Evolutionary conservation across 805 yeast species (phyloP).

Genomic region (Wickerhamiella dianesei): DNA sequence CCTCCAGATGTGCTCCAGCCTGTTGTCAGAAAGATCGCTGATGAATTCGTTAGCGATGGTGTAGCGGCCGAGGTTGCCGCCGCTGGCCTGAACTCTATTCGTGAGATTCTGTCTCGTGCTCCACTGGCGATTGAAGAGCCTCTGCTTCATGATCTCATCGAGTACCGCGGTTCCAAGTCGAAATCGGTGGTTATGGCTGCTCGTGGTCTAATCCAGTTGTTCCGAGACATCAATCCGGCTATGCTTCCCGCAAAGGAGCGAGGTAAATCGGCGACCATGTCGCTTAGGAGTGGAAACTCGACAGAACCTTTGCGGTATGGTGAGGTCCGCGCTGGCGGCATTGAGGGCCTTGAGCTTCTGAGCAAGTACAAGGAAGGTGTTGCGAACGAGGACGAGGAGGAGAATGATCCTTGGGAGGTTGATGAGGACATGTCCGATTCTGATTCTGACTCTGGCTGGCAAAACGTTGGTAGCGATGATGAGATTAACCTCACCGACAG

Average conservation of each 20-base stretch:
- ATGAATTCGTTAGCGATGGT: conserved; percentile 96
- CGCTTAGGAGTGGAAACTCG: conserved; percentile 48
- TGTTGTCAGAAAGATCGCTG: conserved; percentile 83
- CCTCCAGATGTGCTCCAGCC: conserved; percentile 84
- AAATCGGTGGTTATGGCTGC: conserved; percentile 95
- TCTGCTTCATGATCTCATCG: conserved; percentile 75
- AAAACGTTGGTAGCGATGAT: conserved; percentile 33
- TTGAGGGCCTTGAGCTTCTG: conserved; percentile 83
- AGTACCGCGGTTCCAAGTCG: conserved; percentile 83
- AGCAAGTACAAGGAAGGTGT: conserved; percentile 67
- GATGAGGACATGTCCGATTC: conserved; percentile 4
- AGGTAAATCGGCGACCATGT: conserved; percentile 85
- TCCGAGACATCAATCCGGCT: conserved; percentile 92
- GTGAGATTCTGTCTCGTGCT: conserved; percentile 86
- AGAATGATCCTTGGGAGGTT: conserved; percentile 8
- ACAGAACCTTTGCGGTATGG: conserved; percentile 25
- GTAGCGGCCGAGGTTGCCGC: conserved; percentile 97
- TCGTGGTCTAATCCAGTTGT: conserved; percentile 66
- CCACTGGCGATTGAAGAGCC: conserved; percentile 88
- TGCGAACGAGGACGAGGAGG: conserved; percentile 47
- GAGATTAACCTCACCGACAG: conserved; percentile 22
- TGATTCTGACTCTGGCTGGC: conserved; percentile 3
- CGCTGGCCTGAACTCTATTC: conserved; percentile 89
- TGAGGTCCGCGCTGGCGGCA: conserved; percentile 52
- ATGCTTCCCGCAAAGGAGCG: conserved; percentile 83